phyloP scores from a whole-genome alignment of 306 rosid genomes.

The Vachellia pachyceras region DNA sequence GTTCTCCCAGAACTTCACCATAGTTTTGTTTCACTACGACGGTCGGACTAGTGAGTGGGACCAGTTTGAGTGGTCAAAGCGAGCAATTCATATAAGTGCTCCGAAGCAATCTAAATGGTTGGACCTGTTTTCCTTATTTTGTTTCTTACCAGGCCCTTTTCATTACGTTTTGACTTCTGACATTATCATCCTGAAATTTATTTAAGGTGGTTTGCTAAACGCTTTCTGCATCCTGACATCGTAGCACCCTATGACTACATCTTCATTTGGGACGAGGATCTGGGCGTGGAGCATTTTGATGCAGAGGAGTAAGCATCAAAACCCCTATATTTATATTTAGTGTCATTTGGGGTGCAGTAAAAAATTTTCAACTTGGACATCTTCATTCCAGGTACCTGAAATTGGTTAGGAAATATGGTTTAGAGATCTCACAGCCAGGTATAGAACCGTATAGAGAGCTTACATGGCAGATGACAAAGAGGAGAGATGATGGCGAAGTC shows the following conservation, averaged over 20 bases:
- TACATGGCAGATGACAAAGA: slow-evolving; percentile 88
- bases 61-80: slow-evolving; percentile 81
- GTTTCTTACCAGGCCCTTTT: slow-evolving; percentile 21
- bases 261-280: slow-evolving; percentile 96
- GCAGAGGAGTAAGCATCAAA: slow-evolving; percentile 76
- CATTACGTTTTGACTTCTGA: slow-evolving; percentile 29
- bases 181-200: slow-evolving; percentile 37
- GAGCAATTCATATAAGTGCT: slow-evolving; percentile 78
- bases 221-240: slow-evolving; percentile 90
- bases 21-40: slow-evolving; percentile 91
- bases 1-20: slow-evolving; percentile 86
- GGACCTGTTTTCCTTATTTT: slow-evolving; percentile 22
- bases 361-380: slow-evolving; percentile 11
- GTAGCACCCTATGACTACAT: slow-evolving; percentile 86
- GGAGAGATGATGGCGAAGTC: slow-evolving; percentile 66
- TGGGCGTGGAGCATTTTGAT: slow-evolving; percentile 77
- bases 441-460: slow-evolving; percentile 62
- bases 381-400: slow-evolving; percentile 64
- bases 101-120: slow-evolving; percentile 93
- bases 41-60: slow-evolving; percentile 83
- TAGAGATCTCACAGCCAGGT: slow-evolving; percentile 96
- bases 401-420: slow-evolving; percentile 75
- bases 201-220: slow-evolving; percentile 94
- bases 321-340: not conserved
- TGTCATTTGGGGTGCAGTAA: not conserved